phyloP scores from a whole-genome alignment of 495 filamentous ascomycete genomes.

The Penicillium atrosanguineum region DNA sequence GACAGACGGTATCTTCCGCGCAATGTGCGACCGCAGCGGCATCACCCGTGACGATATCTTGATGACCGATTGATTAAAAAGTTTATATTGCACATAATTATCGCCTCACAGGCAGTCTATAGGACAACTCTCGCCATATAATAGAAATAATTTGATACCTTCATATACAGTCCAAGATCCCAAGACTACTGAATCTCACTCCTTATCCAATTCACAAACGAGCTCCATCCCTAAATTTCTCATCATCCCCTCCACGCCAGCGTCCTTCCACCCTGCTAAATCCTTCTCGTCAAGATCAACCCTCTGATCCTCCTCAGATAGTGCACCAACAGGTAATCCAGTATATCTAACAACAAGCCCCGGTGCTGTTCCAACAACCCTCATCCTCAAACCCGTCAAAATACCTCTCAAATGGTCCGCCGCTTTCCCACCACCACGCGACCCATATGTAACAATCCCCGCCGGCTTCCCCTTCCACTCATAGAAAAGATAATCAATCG shows the following conservation, averaged over 20 bases:
- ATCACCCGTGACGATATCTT: conserved; percentile 69
- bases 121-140: conserved; percentile 1
- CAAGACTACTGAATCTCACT: neutral
- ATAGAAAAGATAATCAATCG: conserved; percentile 58
- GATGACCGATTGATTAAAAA: conserved; percentile 3
- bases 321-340: conserved; percentile 19
- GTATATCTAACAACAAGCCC: conserved; percentile 19
- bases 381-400: conserved; percentile 22
- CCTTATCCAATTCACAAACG: conserved; percentile 29
- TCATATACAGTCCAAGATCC: neutral
- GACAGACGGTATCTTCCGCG: conserved; percentile 71
- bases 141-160: neutral
- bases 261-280: conserved; percentile 24
- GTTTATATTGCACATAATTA: neutral
- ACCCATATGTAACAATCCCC: conserved; percentile 55
- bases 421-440: conserved; percentile 44
- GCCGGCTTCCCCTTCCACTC: conserved; percentile 62
- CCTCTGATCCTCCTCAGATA: conserved; percentile 18
- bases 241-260: conserved; percentile 28
- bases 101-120: neutral
- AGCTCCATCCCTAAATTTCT: conserved; percentile 30
- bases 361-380: conserved; percentile 23
- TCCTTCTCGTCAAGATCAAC: conserved; percentile 24
- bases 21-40: conserved; percentile 91
- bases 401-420: conserved; percentile 23